Evolutionary conservation across 495 filamentous ascomycete genomes (phyloP), one percentile per base, ranked within the genome.

Genomic region (Aspergillus baeticus): DNA sequence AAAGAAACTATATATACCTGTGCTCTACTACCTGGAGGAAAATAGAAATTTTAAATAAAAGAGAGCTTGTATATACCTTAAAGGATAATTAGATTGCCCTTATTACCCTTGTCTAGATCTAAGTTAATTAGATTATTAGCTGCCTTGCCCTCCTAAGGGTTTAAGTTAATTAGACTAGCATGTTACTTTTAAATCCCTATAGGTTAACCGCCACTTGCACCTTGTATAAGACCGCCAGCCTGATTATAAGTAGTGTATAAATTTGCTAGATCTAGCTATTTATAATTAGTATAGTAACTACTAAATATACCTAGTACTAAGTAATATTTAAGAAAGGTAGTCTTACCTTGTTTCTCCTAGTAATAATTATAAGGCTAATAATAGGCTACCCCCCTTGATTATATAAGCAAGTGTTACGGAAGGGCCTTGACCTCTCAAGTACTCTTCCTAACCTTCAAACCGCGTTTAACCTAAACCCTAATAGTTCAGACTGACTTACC

Each of bases 241-340:
- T n/a, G n/a, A n/a, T n/a, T n/a, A n/a, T n/a, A n/a, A n/a, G n/a
- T 34, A n/a, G 56, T 53, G 49, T 49, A 59, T 2, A 14, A 18
- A 38, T 1, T 33, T 11, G 34, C 56, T 29, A 34, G n/a, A 22
- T 59, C 56, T 5, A 49, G 56, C 56, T 42, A 59, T 48, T 59
- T 59, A 49, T 35, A 59, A 21, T 59, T 59, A 42, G 33, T 49
- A 43, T 49, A 59, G 26, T 48, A 48, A 53, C 56, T 49, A 1
- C 49, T 49, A 34, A 59, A 54, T 46, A 49, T 49, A 13, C 50
- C 56, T 59, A 39, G 23, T n/a, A n/a, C n/a, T n/a, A n/a, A n/a
- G n/a, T n/a, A n/a, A n/a, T n/a, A n/a, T n/a, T n/a, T n/a, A n/a
- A 49, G 37, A 46, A 51, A 58, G 10, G 42, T 2, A 45, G 52